These are phyloP conservation scores for Phytophthora sojae DNA, from an alignment of 352 stramenopile species.

Conservation along the genomic window DNA sequence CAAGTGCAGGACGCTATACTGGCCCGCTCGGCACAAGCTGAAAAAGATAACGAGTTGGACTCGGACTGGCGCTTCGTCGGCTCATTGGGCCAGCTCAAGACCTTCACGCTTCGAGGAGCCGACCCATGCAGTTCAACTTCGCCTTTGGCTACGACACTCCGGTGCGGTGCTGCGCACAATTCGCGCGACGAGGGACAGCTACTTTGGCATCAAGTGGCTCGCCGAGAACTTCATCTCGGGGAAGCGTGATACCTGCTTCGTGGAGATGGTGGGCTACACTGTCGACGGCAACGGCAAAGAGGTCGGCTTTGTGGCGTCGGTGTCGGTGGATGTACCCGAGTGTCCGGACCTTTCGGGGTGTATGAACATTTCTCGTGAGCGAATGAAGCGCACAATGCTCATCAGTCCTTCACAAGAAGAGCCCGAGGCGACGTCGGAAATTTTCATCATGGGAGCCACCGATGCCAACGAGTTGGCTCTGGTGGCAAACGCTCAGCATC, in stretches of 20 bases:
- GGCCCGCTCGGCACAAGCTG: constrained; percentile 28
- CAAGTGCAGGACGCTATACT: constrained; percentile 56
- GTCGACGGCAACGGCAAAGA: constrained; percentile 42
- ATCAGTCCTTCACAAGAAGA: constrained; percentile 37
- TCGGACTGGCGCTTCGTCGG: constrained; percentile 50
- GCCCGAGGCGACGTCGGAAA: constrained; percentile 41
- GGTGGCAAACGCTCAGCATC: constrained; percentile 45
- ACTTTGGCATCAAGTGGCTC: constrained; percentile 63
- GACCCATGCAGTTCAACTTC: constrained; percentile 37
- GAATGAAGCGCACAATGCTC: constrained; percentile 59
- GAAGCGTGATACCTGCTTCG: constrained; percentile 53
- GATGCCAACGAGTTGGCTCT: constrained; percentile 46
- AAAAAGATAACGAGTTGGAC: constrained; percentile 36
- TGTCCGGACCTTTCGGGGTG: constrained; percentile 44
- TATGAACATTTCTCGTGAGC: constrained; percentile 46
- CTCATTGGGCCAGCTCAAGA: constrained; percentile 46
- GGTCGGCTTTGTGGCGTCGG: constrained; percentile 48
- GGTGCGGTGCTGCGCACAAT: constrained; percentile 48
- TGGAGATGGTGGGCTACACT: constrained; percentile 63
- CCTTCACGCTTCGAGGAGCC: constrained; percentile 45
- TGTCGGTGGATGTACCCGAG: constrained; percentile 54
- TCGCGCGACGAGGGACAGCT: constrained; percentile 42
- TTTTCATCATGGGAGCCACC: constrained; percentile 56
- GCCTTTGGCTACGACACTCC: constrained; percentile 37
- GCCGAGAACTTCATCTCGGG: constrained; percentile 36